Conservation (phyloP, 2,329 filamentous ascomycete species). For the Magnaporthiopsis incrustans region DNA sequence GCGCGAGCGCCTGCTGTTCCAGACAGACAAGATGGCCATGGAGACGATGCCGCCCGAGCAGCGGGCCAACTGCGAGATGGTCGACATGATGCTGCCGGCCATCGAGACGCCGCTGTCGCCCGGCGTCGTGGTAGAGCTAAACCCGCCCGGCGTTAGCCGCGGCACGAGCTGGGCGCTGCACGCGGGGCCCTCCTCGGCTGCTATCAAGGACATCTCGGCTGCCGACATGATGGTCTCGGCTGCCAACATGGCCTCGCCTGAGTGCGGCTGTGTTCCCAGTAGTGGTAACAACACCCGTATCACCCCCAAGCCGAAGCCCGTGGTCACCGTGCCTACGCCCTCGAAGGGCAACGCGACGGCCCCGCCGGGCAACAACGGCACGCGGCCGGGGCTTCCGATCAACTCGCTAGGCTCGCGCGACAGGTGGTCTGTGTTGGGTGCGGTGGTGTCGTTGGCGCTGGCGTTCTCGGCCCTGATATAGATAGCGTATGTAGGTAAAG, state of each 20-base stretch:
- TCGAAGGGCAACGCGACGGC: neutral
- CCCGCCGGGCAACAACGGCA: neutral
- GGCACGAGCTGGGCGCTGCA: slow-evolving; percentile 10
- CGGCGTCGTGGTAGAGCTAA: slow-evolving; percentile 12
- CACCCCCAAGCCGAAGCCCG: too few relatives aligned
- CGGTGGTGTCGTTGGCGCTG: neutral
- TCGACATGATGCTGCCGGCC: slow-evolving; percentile 17
- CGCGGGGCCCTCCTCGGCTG: too few relatives aligned
- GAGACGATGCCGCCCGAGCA: slow-evolving; percentile 32
- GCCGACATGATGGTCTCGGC: too few relatives aligned
- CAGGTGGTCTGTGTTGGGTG: neutral
- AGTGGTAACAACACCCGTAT: too few relatives aligned
- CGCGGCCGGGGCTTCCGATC: neutral
- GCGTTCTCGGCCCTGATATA: neutral
- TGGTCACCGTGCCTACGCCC: neutral
- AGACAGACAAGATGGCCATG: slow-evolving; percentile 30
- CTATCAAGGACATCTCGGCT: too few relatives aligned
- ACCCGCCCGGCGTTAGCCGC: slow-evolving; percentile 11
- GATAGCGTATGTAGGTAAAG: neutral
- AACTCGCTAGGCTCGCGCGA: neutral
- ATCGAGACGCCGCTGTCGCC: slow-evolving; percentile 14
- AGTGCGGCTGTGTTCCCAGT: too few relatives aligned
- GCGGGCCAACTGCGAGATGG: slow-evolving; percentile 17
- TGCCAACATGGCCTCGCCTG: too few relatives aligned
- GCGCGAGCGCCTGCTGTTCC: slow-evolving; percentile 30